Evolutionary conservation across 129 eudicot species (phyloP).

Genomic region (Chrysanthemum seticuspe): DNA sequence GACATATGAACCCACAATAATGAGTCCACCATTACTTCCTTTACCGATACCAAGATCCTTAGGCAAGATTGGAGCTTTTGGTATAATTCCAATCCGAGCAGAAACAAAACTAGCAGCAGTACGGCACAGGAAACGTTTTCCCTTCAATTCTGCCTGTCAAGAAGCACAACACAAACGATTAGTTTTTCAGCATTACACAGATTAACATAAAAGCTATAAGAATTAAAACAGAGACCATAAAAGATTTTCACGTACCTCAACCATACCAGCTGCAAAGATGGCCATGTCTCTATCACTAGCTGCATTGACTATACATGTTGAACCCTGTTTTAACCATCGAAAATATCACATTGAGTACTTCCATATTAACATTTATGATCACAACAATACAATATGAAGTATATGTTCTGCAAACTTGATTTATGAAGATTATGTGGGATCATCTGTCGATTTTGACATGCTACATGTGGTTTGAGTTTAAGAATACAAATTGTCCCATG

Average conservation of each 20-base stretch:
- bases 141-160: constrained; percentile 86
- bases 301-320: constrained; percentile 89
- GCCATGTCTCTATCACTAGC: constrained; percentile 97
- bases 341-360: constrained; percentile 15
- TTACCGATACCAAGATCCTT: constrained; percentile 61
- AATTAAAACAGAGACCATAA: constrained; percentile 14
- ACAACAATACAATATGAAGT: no score
- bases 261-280: constrained; percentile 97
- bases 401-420: no score
- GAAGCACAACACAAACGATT: constrained; percentile 24
- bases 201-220: not conserved
- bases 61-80: constrained; percentile 81
- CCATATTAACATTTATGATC: not conserved
- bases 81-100: constrained; percentile 75
- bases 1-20: constrained; percentile 96
- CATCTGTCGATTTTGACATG: no score
- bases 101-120: constrained; percentile 99
- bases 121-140: constrained; percentile 84
- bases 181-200: constrained; percentile 8
- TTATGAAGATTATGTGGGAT: no score
- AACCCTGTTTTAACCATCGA: constrained; percentile 64
- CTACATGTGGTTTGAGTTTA: no score
- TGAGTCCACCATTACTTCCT: constrained; percentile 85
- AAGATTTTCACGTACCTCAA: constrained; percentile 52
- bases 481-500: not conserved